Evolutionary conservation across 202 grass and related monocot genomes (phyloP).

Genomic region (Musa balbisiana): DNA sequence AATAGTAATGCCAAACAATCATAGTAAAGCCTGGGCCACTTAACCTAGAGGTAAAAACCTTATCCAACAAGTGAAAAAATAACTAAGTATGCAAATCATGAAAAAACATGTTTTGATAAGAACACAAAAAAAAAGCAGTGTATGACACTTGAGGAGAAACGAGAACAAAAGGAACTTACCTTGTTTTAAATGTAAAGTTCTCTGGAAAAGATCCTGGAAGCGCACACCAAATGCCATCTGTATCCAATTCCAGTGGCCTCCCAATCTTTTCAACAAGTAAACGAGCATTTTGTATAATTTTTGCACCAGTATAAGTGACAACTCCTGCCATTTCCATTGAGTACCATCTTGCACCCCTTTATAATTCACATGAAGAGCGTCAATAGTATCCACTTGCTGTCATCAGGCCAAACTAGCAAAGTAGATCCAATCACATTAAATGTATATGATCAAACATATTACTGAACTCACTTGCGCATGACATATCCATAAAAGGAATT

Average conservation of each 20-base stretch:
- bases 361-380: constrained; percentile 24
- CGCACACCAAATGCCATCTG: constrained; percentile 99
- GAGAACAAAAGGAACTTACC: constrained; percentile 35
- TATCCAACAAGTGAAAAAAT: no score
- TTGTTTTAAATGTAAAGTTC: constrained; percentile 89
- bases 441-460: constrained; percentile 10
- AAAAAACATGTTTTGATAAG: neutral
- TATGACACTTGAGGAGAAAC: neutral
- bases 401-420: constrained; percentile 10
- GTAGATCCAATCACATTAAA: constrained; percentile 23
- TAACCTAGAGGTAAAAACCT: no score
- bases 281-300: constrained; percentile 95
- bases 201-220: constrained; percentile 95
- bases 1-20: no score
- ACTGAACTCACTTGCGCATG: constrained; percentile 85
- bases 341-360: constrained; percentile 98
- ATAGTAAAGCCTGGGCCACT: no score
- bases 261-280: constrained; percentile 96
- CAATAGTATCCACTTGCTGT: neutral
- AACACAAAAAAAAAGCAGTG: neutral
- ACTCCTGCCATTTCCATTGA: constrained; percentile 99
- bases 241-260: constrained; percentile 90
- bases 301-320: constrained; percentile 96
- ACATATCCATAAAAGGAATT: constrained; percentile 99
- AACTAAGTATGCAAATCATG: neutral